Conservation (phyloP, 2,329 filamentous ascomycete genomes). For the Diaporthe velutina region DNA sequence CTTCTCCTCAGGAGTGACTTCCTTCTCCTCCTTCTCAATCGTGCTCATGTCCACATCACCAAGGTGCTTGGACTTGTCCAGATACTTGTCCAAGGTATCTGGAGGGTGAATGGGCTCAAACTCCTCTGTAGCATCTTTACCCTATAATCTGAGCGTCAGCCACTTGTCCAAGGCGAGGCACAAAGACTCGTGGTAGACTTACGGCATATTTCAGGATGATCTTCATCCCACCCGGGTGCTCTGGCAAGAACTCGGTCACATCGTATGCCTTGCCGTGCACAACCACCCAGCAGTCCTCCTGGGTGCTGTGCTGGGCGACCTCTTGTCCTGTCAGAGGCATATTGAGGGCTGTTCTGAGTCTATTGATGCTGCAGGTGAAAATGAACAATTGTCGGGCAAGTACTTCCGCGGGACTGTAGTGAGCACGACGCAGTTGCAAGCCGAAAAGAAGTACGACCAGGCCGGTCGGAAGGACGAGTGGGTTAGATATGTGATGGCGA, state of each 20-base stretch:
- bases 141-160: slow-evolving; percentile 55
- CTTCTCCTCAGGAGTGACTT: slow-evolving; percentile 70
- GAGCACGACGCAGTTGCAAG: neutral
- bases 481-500: slow-evolving; percentile 14
- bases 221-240: slow-evolving; percentile 89
- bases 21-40: slow-evolving; percentile 72
- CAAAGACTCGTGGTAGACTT: slow-evolving; percentile 42
- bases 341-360: slow-evolving; percentile 33
- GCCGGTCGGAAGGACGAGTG: neutral
- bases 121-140: slow-evolving; percentile 92
- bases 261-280: slow-evolving; percentile 90
- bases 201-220: slow-evolving; percentile 96
- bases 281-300: slow-evolving; percentile 92
- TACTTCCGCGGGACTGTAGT: neutral
- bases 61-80: slow-evolving; percentile 87
- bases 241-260: slow-evolving; percentile 91
- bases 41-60: slow-evolving; percentile 91
- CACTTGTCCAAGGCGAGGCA: no score
- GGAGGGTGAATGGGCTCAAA: slow-evolving; percentile 91
- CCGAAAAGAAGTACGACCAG: neutral
- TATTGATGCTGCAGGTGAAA: neutral
- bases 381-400: neutral
- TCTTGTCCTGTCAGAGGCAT: slow-evolving; percentile 65
- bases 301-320: slow-evolving; percentile 79
- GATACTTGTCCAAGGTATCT: slow-evolving; percentile 88